Evolutionary conservation across 2,329 filamentous ascomycete species (phyloP), one percentile per base, ranked within the genome.

Genomic region (Talaromyces sp.): DNA sequence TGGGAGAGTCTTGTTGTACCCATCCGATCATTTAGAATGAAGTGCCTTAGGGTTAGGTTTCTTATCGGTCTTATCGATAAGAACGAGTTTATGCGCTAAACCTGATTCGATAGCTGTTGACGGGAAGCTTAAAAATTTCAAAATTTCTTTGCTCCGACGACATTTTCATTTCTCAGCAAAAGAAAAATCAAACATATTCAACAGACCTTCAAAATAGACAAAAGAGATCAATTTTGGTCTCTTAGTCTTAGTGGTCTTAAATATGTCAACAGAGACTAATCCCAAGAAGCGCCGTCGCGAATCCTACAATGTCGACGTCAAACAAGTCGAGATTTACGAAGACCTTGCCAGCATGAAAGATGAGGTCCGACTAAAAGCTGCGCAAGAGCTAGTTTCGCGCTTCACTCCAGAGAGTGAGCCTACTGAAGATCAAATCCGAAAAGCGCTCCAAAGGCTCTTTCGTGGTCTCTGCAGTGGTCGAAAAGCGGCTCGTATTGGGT

Each of bases 391-490:
- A 39, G 68, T 79, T 2, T 73, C 73, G 8, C 73, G 77, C 53
- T 77, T 78, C 59, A 76, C 75, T 2, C 68, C 73, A 15, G 71
- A 75, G 53, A 68, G 72, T 60, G 68, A 70, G 28, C 69, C 73
- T 5, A 66, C 68, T 13, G 69, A 73, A 57, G 76, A 78, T 31
- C 69, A 76, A 57, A 71, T 76, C 50, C 67, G 70, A 54, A 75
- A 74, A 56, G 69, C 69, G 1, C 61, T 80, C 62, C 83, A 83
- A 68, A 82, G 88, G 25, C 79, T 99, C 37, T 90, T 97, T 71
- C 85, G 89, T 56, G 94, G 94, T 40, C 84, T 97, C 17, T 91
- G 92, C 61, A 97, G 91, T 70, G 88, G 91, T 56, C 86, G 91
- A 58, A 96, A 96, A 76, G 90, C 89, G 11, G 91, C 93, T 17